Base-by-base conservation (phyloP, 2,329 filamentous ascomycete genomes). In the Leptodontidium sp. region DNA sequence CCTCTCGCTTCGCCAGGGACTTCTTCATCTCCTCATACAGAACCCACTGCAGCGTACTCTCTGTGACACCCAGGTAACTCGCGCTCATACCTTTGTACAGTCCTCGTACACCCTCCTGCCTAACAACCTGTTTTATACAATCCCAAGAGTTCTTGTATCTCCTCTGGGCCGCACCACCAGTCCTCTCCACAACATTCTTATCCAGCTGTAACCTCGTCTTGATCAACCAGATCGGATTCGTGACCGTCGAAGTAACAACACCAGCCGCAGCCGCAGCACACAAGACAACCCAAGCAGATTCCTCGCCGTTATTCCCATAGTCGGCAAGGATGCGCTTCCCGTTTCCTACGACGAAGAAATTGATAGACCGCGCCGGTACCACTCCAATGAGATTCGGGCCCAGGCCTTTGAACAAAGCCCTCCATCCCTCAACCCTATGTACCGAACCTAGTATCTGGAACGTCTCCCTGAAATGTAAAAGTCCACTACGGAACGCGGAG, bases 171-270 rank as follows among this genome's bases (percentile, higher is more conserved):
- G 82, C 79, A 49, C 84, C 85, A 32, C 82, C 87, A 68, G 86
- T 83, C 71, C 82, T 82, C 74, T 88, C 87, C 17, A 91, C 91
- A 64, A 89, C 87, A 77, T 92, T 93, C 83, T 94, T 97, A 83
- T 98, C 94, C 43, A 98, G 87, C 81, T 98, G 94, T 75, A 98
- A 80, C 40, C 94, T 86, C 50, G 94, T 98, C 85, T 98, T 98
- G 78, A 98, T 89, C 71, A 98, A 87, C 94, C 94, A 98, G 77
- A 98, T 97, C 1, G 94, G 94, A 80, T 98, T 98, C 47, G 94
- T 98, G 26, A 91, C 93, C 0, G 95, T 98, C 58, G 93, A 93
- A 0, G 95, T 98, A 7, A 91, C 90, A 53, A 98, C 87, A 1
- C 94, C 94, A 0, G 94, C 94, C 17, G 87, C 85, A 1, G 92